Evolutionary conservation across 805 yeast species (phyloP).

Genomic region (Babjeviella inositovora): DNA sequence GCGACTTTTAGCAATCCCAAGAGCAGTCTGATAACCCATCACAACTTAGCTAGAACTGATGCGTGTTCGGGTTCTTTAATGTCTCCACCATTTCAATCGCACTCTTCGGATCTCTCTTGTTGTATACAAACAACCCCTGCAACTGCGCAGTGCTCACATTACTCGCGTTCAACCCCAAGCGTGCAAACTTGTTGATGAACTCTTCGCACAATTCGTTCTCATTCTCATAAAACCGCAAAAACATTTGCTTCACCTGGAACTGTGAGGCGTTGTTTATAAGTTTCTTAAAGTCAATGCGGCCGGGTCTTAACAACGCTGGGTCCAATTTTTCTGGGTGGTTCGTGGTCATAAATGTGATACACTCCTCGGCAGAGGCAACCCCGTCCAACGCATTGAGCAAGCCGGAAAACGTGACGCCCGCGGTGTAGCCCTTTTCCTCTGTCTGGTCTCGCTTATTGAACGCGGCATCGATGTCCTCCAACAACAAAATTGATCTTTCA

Average conservation of each 20-base stretch:
- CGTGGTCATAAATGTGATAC: conserved; percentile 95
- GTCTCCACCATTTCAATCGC: conserved; percentile 55
- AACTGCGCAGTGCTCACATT: conserved; percentile 80
- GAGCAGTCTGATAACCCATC: too few species aligned
- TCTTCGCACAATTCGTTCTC: conserved; percentile 22
- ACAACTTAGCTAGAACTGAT: too few species aligned
- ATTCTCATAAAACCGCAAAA: conserved; percentile 66
- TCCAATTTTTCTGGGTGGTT: conserved; percentile 92
- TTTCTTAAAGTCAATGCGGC: conserved; percentile 78
- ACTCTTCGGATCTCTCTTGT: conserved; percentile 64
- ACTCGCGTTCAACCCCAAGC: conserved; percentile 23
- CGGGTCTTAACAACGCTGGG: conserved; percentile 89
- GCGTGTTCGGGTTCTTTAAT: conserved; percentile 19
- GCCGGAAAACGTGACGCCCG: conserved; percentile 94
- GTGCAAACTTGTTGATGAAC: conserved; percentile 27
- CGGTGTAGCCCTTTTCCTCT: conserved; percentile 58
- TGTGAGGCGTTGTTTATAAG: conserved; percentile 78
- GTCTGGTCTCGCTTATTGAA: conserved; percentile 69
- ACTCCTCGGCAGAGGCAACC: conserved; percentile 93
- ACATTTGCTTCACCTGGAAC: conserved; percentile 71
- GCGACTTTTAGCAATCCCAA: too few species aligned
- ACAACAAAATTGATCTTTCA: conserved; percentile 63
- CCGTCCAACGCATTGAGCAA: conserved; percentile 90
- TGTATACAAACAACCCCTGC: conserved; percentile 89
- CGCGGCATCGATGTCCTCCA: conserved; percentile 96